Evolutionary conservation across 192 early-diverging fungal genomes (phyloP), one percentile per base, ranked within the genome.

Genomic region (Coemansia sp.): DNA sequence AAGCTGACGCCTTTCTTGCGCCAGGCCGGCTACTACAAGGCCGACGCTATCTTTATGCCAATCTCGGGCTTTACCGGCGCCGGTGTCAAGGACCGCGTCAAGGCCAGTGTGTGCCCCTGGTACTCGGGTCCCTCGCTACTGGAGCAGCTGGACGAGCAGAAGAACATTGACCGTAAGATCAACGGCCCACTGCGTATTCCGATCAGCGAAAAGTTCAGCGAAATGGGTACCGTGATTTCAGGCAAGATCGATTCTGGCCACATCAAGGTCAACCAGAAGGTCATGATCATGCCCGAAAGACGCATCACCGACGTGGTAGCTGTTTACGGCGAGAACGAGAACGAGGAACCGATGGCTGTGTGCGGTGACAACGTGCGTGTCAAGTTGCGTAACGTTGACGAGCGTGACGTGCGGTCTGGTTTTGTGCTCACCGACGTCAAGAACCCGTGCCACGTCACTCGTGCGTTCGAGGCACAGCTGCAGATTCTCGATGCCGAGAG

Each of bases 181-280:
- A 86, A 89, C 71, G 93, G 90, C 1, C 95, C 96, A 17, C 76
- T 99, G 63, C 89, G 96, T 77, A 91, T 99, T 76, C 94, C 97
- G 54, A 89, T 99, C 72, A 87, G 90, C 65, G 96, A 96, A 75
- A 97, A 95, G 72, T 94, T 93, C 86, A 93, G 92, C 89, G 96
- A 99, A 72, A 96, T 98, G 96, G 97, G 97, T 61, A 96, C 94
- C 2, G 80, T 99, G 38, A 86, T 97, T 36, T 89, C 89, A 16
- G 97, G 97, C 64, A 99, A 99, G 86, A 87, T 99, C 62, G 97
- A 99, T 79, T 91, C 93, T 33, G 97, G 97, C 30, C 82, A 84
- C 52, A 76, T 99, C 63, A 91, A 87, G 82, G 92, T 95, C 85
- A 95, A 94, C 34, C 91, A 94, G 60, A 71, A 65, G 64, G 84